These are phyloP conservation scores for Tetrastigma voinierianum DNA, from an alignment of 164 flowering plant species.

Conservation along the genomic window DNA sequence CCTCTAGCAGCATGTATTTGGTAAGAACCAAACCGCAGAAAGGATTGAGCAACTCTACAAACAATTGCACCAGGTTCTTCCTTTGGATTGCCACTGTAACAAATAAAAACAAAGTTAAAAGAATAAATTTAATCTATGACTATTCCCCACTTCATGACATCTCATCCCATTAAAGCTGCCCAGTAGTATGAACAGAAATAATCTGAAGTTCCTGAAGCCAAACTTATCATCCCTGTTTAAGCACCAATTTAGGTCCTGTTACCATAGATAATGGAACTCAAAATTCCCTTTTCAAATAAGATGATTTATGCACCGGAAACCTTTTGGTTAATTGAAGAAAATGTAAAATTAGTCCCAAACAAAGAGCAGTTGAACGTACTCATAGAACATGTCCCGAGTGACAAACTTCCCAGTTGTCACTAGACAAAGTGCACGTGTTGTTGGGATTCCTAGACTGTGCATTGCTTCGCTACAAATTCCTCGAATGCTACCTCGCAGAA, in stretches of 20 bases:
- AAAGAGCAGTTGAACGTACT: constrained; percentile 50
- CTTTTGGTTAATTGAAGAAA: neutral
- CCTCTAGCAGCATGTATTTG: constrained; percentile 98
- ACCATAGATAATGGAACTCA: too few relatives aligned
- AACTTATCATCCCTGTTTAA: neutral
- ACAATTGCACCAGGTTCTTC: constrained; percentile 99
- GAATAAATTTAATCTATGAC: neutral
- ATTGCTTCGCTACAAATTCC: constrained; percentile 99
- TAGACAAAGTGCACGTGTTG: constrained; percentile 95
- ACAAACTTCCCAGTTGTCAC: constrained; percentile 92
- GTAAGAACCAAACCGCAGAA: constrained; percentile 97
- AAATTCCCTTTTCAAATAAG: neutral
- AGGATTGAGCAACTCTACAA: constrained; percentile 96
- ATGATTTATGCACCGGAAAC: neutral
- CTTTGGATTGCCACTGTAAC: constrained; percentile 94
- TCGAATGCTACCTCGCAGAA: constrained; percentile 91
- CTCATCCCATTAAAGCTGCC: neutral
- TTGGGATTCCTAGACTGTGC: constrained; percentile 89
- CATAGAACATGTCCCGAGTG: constrained; percentile 96
- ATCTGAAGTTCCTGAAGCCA: neutral
- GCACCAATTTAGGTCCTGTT: neutral
- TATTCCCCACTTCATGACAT: neutral
- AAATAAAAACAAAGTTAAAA: neutral
- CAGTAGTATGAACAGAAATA: neutral
- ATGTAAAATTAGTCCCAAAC: neutral